Base-by-base conservation (phyloP, 495 filamentous ascomycete genomes). In the Trichoderma gamsii region DNA sequence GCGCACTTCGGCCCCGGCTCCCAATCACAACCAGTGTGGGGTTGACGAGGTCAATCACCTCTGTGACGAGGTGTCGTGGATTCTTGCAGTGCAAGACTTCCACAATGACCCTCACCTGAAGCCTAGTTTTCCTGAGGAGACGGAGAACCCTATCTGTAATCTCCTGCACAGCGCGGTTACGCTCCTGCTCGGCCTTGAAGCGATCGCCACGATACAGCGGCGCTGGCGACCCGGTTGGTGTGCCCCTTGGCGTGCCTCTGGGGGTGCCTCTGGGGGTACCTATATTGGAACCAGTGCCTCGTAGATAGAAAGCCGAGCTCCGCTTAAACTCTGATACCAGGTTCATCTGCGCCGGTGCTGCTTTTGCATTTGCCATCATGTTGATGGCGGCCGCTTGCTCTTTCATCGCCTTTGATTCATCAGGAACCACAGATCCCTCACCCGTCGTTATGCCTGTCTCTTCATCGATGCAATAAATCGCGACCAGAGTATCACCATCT, bases 21-120 rank as follows among this genome's bases (percentile, higher is more conserved):
- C 95, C 95, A 51, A 97, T 84, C 70, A 98, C 91, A 2, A 96
- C 94, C 51, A 99, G 82, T n/a, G 94, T 97, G 11, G 95, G 95
- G 64, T 89, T 88, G 63, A 97, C 83, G 66, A 89, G 86, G 78
- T 99, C 95, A 74, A 99, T 97, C 70, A 93, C 90, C 79, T 95
- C 92, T 4, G 89, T 92, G 56, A 95, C 86, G 74, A 95, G 80
- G 75, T 91, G 87, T 76, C 89, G 92, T 8, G 94, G 92, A 71
- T 90, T 96, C 83, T 97, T 97, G 88, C 95, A 98, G 76, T 98
- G 94, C 70, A 98, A 91, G 25, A 97, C 94, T 76, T 99, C 95
- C 43, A 99, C 89, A 32, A 95, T 91, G 66, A 97, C 87, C 63
- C 91, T 87, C 44, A 97, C 93, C 74, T 98, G 94, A 51, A 99